Evolutionary conservation across 129 eudicot genomes (phyloP).

Genomic region (Glebionis coronaria): DNA sequence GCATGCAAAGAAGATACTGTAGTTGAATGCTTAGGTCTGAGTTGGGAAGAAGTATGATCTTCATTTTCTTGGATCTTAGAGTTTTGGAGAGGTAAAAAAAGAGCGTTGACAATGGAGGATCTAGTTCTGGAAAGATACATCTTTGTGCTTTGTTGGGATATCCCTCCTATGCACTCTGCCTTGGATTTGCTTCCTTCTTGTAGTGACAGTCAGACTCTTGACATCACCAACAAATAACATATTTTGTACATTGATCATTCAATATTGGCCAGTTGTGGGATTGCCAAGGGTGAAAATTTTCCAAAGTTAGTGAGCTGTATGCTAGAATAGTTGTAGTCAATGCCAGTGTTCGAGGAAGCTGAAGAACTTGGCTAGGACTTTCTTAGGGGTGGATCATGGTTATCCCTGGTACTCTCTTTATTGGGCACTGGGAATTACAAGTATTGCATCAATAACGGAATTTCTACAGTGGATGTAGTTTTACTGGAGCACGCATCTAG

Average conservation of each 20-base stretch:
- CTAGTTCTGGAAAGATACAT: slow-evolving; percentile 76
- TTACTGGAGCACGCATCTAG: no score
- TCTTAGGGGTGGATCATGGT: slow-evolving; percentile 75
- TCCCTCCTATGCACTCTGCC: slow-evolving; percentile 44
- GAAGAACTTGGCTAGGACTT: slow-evolving; percentile 72
- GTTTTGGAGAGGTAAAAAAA: slow-evolving; percentile 75
- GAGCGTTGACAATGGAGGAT: slow-evolving; percentile 62
- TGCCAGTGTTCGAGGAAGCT: slow-evolving; percentile 37
- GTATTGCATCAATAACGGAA: no score
- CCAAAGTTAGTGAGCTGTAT: slow-evolving; percentile 40
- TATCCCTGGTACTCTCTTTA: slow-evolving; percentile 65
- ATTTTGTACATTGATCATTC: slow-evolving; percentile 57
- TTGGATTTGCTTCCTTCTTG: slow-evolving; percentile 34
- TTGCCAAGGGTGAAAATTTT: slow-evolving; percentile 25
- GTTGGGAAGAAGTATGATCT: slow-evolving; percentile 56
- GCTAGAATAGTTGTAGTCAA: slow-evolving; percentile 58
- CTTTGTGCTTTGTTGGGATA: slow-evolving; percentile 91
- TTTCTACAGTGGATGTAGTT: no score
- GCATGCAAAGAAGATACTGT: slow-evolving; percentile 40
- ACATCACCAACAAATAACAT: slow-evolving; percentile 43
- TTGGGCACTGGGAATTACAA: slow-evolving; percentile 47
- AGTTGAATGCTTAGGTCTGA: slow-evolving; percentile 49
- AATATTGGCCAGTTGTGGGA: slow-evolving; percentile 38
- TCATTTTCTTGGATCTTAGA: no score
- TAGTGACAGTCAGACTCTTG: slow-evolving; percentile 39